A percentile compares a stretch with the other conserved stretches of the same genome.
Evolutionary conservation across 1,139 yeast species (phyloP).

Genomic region (Sugiyamaella japonica): DNA sequence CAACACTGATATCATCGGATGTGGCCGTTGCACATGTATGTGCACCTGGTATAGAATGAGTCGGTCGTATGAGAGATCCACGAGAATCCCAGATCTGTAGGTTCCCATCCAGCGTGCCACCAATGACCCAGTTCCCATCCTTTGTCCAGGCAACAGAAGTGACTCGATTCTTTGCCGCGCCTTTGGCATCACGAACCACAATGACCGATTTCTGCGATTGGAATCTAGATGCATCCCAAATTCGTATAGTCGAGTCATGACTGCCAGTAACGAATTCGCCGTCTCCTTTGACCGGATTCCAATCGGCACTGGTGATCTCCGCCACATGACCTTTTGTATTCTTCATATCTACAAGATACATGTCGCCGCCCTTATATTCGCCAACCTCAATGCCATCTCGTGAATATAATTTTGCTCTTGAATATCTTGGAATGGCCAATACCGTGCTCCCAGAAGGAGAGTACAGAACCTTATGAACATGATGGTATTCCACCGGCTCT

Average conservation of each 20-base stretch:
- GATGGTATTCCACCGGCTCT: conserved; percentile 38
- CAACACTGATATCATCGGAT: conserved; percentile 28
- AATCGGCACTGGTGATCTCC: conserved; percentile 38
- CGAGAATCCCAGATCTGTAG: conserved; percentile 37
- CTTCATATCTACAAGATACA: conserved; percentile 42
- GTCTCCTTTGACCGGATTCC: conserved; percentile 35
- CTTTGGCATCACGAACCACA: conserved; percentile 33
- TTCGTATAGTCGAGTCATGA: conserved; percentile 40
- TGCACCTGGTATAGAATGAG: conserved; percentile 31
- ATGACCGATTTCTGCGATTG: conserved; percentile 37
- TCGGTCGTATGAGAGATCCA: conserved; percentile 38
- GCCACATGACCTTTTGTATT: conserved; percentile 44
- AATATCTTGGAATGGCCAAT: conserved; percentile 34
- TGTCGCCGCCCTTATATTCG: conserved; percentile 41
- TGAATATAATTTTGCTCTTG: conserved; percentile 33
- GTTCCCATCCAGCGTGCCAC: conserved; percentile 36
- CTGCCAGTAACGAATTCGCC: conserved; percentile 37
- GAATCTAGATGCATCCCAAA: conserved; percentile 39
- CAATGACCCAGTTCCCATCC: conserved; percentile 30
- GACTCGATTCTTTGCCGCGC: conserved; percentile 30
- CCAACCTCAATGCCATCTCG: conserved; percentile 35
- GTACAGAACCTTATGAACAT: conserved; percentile 32
- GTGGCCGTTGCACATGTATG: conserved; percentile 24
- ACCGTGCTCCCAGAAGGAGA: conserved; percentile 32
- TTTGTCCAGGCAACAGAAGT: conserved; percentile 31